Percentiles rank a stretch among this genome's conserved stretches.
These are phyloP conservation scores for Penicillium lividum DNA, from an alignment of 495 filamentous ascomycete species.

Conservation along the genomic window DNA sequence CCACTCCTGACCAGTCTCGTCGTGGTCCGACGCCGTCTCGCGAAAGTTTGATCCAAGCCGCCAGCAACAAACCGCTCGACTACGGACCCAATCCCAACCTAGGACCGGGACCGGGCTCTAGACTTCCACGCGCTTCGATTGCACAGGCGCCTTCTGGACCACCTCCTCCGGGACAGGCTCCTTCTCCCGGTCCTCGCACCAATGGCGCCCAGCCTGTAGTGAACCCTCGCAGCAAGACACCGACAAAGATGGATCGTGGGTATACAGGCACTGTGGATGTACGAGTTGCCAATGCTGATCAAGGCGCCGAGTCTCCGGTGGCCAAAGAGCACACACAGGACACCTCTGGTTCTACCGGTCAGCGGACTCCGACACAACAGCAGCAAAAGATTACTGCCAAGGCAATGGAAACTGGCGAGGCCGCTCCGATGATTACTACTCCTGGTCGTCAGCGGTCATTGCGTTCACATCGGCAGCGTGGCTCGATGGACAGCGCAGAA, in stretches of 20 bases:
- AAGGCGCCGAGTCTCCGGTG: slow-evolving; percentile 56
- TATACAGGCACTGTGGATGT: slow-evolving; percentile 54
- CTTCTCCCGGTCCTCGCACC: slow-evolving; percentile 69
- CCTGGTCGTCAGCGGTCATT: slow-evolving; percentile 47
- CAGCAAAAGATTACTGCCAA: slow-evolving; percentile 42
- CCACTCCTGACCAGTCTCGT: slow-evolving; percentile 54
- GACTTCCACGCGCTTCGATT: slow-evolving; percentile 68
- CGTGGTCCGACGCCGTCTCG: slow-evolving; percentile 53
- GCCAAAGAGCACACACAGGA: slow-evolving; percentile 54
- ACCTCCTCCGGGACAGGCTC: slow-evolving; percentile 83
- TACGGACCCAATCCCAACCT: slow-evolving; percentile 33
- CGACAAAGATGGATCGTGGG: slow-evolving; percentile 50
- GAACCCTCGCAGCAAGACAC: slow-evolving; percentile 59
- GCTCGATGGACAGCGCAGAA: slow-evolving; percentile 48
- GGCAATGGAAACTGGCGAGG: slow-evolving; percentile 52
- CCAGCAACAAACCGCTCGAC: slow-evolving; percentile 32
- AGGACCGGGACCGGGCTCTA: slow-evolving; percentile 55
- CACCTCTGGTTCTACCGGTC: slow-evolving; percentile 50
- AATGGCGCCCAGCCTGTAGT: slow-evolving; percentile 35
- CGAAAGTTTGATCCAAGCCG: slow-evolving; percentile 48
- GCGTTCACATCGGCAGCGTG: slow-evolving; percentile 42
- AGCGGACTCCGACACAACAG: slow-evolving; percentile 62
- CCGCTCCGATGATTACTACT: slow-evolving; percentile 44
- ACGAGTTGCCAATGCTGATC: slow-evolving; percentile 45
- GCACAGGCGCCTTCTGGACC: slow-evolving; percentile 76